Evolutionary conservation across 2,329 filamentous ascomycete genomes (phyloP), one percentile per base, ranked within the genome.

Genomic region (Pleomassaria siparia): DNA sequence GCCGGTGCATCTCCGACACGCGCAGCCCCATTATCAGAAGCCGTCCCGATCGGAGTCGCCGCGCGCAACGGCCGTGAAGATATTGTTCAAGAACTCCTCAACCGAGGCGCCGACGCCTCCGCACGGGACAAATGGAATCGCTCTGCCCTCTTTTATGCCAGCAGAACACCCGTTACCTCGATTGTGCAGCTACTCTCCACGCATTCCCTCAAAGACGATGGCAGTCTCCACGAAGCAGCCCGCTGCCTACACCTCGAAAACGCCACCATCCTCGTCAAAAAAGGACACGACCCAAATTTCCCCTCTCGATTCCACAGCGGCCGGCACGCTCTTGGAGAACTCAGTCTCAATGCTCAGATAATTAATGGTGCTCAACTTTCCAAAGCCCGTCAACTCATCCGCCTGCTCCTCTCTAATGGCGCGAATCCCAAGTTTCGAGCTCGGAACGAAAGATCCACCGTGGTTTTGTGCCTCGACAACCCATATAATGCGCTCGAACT

Each of bases 161-260:
- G 82, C 1, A 72, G 61, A 50, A 51, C 46, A n/a, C 62, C 63
- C 40, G 53, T 57, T 28, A 51, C 55, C 33, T 51, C 53, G 69
- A 30, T 58, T 12, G 59, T 65, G 5, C 57, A 60, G 2, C 76
- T 74, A 43, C 65, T 87, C 1, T 72, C 85, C 4, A 78, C 80
- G 0, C 79, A 81, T 16, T 80, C 82, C 1, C 76, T 79, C 1
- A 76, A 73, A 33, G 82, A 87, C 47, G 85, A 88, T 49, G 84
- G 84, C 0, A 86, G 83, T 1, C 72, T 88, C 2, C 85, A 88
- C 57, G 84, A 86, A 50, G 82, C 84, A 3, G 80, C 84, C 0
- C 74, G 81, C 11, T 76, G 80, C 39, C 72, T 87, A 16, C 82
- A 86, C 53, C 53, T 84, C 0, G 68, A 77, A 11, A 79, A 78